Evolutionary conservation across 352 stramenopile species (phyloP).

Genomic region (Pythium insidiosum): DNA sequence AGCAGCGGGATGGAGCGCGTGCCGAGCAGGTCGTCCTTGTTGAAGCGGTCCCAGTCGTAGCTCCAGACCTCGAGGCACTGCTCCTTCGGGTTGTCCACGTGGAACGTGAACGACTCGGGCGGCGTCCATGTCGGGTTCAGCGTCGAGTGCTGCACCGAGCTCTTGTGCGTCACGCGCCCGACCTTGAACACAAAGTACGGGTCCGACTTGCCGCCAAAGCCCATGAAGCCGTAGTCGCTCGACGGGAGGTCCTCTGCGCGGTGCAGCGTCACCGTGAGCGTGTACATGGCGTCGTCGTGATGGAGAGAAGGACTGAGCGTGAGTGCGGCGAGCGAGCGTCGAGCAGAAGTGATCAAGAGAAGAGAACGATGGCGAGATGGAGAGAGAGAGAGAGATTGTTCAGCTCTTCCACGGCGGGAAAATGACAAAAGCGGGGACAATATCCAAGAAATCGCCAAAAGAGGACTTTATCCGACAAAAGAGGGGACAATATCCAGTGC

Average conservation of each 20-base stretch:
- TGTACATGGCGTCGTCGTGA: constrained; percentile 24
- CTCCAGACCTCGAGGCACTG: constrained; percentile 55
- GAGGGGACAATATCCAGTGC: no score
- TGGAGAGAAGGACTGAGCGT: constrained; percentile 18
- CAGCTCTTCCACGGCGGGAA: no score
- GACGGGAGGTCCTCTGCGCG: constrained; percentile 60
- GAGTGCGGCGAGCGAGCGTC: no score
- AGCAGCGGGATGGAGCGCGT: constrained; percentile 44
- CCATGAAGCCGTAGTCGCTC: constrained; percentile 48
- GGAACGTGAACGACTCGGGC: constrained; percentile 57
- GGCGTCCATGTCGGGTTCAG: constrained; percentile 67
- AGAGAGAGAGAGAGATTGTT: no score
- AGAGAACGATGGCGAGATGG: no score
- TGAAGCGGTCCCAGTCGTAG: constrained; percentile 69
- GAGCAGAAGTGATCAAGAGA: no score
- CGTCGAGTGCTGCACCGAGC: constrained; percentile 41
- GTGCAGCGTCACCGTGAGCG: constrained; percentile 61
- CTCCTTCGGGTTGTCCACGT: constrained; percentile 40
- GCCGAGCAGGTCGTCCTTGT: constrained; percentile 73
- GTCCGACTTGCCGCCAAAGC: constrained; percentile 72
- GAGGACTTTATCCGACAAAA: no score
- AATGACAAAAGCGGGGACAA: no score
- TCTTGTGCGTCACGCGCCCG: constrained; percentile 55
- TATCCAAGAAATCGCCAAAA: no score
- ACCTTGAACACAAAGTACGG: constrained; percentile 77